A percentile compares a stretch with the other conserved stretches of the same genome.
Conservation (phyloP, 2,329 filamentous ascomycete genomes). For the Aureobasidium sp. region DNA sequence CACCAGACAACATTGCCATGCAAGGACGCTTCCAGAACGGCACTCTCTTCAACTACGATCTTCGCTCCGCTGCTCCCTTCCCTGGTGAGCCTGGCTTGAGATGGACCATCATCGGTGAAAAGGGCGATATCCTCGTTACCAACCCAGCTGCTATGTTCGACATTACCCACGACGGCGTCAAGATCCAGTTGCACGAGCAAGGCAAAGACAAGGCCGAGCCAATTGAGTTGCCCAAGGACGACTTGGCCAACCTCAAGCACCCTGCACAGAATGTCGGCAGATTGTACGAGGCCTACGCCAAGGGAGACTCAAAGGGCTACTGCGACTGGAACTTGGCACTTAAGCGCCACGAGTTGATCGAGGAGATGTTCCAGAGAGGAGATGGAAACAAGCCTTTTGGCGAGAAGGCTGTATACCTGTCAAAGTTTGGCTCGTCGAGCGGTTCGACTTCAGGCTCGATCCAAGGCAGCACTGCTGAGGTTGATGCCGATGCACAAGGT, state of each 20-base stretch:
- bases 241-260: neutral
- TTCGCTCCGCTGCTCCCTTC: conserved; percentile 47
- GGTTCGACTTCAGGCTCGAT: neutral
- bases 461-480: conserved; percentile 29
- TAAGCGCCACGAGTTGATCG: conserved; percentile 10
- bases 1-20: conserved; percentile 40
- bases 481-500: conserved; percentile 36
- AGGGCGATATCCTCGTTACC: conserved; percentile 27
- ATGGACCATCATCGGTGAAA: conserved; percentile 47
- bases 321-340: conserved; percentile 13
- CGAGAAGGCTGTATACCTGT: neutral
- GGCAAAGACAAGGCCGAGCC: neutral
- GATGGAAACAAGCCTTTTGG: conserved; percentile 15
- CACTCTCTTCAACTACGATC: conserved; percentile 39
- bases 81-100: conserved; percentile 39
- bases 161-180: conserved; percentile 5
- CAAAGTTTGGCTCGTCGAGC: neutral
- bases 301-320: conserved; percentile 2
- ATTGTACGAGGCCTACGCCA: conserved; percentile 13
- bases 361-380: conserved; percentile 11
- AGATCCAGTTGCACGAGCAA: neutral
- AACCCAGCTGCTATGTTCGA: neutral
- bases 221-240: neutral
- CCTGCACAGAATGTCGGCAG: conserved; percentile 14
- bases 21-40: conserved; percentile 35